phyloP scores from a whole-genome alignment of 1,284 basidiomycete genomes.

The Neolentinus lepideus region DNA sequence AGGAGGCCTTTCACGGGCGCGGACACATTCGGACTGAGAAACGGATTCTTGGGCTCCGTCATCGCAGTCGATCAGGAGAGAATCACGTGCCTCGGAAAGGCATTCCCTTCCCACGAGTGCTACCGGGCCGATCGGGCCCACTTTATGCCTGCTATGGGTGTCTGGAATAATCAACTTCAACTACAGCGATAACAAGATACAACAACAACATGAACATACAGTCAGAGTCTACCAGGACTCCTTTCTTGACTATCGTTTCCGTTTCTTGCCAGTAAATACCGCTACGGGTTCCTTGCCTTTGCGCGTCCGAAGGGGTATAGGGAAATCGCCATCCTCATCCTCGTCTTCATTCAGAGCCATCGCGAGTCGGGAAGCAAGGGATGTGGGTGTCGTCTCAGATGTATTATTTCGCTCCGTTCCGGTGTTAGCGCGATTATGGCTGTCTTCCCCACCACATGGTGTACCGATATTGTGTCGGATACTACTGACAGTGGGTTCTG shows the following conservation, averaged over 20 bases:
- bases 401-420: neutral
- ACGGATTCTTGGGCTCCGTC: neutral
- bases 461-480: conserved; percentile 4
- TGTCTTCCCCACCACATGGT: neutral
- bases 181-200: neutral
- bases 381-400: conserved; percentile 2
- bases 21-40: conserved; percentile 2
- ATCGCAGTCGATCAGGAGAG: neutral
- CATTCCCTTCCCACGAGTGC: neutral
- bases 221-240: neutral
- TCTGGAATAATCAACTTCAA: neutral
- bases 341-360: conserved; percentile 42
- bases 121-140: neutral
- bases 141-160: neutral
- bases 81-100: conserved; percentile 9
- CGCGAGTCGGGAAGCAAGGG: conserved; percentile 10
- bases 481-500: conserved; percentile 7
- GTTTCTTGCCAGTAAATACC: conserved; percentile 42
- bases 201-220: neutral
- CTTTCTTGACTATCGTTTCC: conserved; percentile 34
- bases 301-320: conserved; percentile 53
- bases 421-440: conserved; percentile 6
- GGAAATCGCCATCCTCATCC: conserved; percentile 40
- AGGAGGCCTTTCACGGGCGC: neutral
- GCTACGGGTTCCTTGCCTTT: conserved; percentile 44